A percentile compares a stretch with the other conserved stretches of the same genome.
Evolutionary conservation across 2,329 filamentous ascomycete species (phyloP).

Genomic region (Magnaporthiopsis rhizophila): DNA sequence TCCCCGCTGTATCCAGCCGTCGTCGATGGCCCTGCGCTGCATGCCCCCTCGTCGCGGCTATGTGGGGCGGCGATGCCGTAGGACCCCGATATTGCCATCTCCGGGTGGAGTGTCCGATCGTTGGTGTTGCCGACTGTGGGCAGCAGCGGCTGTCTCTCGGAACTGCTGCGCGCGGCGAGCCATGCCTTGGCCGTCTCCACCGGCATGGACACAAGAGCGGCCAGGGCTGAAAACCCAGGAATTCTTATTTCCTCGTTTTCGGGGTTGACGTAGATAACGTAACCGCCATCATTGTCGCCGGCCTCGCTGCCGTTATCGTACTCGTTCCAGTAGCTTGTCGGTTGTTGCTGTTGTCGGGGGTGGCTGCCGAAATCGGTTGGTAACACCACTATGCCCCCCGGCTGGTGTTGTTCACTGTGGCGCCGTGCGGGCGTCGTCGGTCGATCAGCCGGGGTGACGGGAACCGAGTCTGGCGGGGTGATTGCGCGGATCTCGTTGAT

Average conservation of each 20-base stretch:
- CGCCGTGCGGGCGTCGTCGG: conserved; percentile 12
- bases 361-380: not conserved
- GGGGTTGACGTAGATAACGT: conserved; percentile 68
- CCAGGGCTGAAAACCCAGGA: conserved; percentile 55
- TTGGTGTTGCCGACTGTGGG: not conserved
- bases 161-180: conserved; percentile 28
- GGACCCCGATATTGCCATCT: not conserved
- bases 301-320: conserved; percentile 74
- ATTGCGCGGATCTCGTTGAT: conserved; percentile 37
- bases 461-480: conserved; percentile 29
- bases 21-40: conserved; percentile 20
- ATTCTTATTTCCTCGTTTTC: conserved; percentile 47
- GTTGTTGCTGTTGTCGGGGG: conserved; percentile 14
- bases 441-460: conserved; percentile 23
- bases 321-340: conserved; percentile 69
- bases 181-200: conserved; percentile 44
- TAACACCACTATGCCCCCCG: conserved; percentile 10
- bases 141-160: conserved; percentile 14
- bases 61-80: not conserved
- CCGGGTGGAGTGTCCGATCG: not conserved
- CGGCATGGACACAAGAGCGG: conserved; percentile 40
- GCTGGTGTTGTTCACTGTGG: conserved; percentile 13
- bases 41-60: not conserved
- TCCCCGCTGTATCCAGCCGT: conserved; percentile 11
- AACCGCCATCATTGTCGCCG: conserved; percentile 51